Conservation (phyloP, 441 rosid genomes). For the Isatis lusitanica region DNA sequence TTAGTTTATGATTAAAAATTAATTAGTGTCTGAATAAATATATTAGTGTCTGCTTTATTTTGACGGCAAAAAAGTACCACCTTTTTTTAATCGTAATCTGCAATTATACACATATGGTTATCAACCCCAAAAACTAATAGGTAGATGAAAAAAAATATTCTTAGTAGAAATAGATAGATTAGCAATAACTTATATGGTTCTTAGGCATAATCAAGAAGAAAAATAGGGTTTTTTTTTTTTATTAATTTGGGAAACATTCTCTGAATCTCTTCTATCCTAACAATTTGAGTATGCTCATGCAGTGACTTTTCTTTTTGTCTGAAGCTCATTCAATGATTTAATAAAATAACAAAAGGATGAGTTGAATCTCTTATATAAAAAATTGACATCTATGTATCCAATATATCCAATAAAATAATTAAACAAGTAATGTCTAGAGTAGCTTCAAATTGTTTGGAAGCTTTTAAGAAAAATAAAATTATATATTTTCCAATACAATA, state of each 20-base stretch:
- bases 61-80: not conserved
- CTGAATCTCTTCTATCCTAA: not conserved
- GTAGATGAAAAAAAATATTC: not conserved
- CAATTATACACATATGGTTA: not conserved
- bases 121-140: not conserved
- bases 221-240: too few species aligned
- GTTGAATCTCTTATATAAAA: not conserved
- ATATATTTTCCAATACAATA: constrained; percentile 12
- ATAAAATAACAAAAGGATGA: not conserved
- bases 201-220: not conserved
- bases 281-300: not conserved
- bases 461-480: not conserved
- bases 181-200: not conserved
- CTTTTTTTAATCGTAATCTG: not conserved
- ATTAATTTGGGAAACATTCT: not conserved
- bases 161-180: not conserved
- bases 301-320: not conserved
- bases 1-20: not conserved
- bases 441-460: not conserved
- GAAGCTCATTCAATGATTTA: not conserved
- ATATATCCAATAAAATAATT: not conserved
- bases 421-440: constrained; percentile 13
- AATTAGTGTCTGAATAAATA: not conserved
- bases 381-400: constrained; percentile 9
- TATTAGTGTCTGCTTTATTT: too few species aligned